phyloP scores from a whole-genome alignment of 73 alveolate genomes.

The Paramecium octaurelia region DNA sequence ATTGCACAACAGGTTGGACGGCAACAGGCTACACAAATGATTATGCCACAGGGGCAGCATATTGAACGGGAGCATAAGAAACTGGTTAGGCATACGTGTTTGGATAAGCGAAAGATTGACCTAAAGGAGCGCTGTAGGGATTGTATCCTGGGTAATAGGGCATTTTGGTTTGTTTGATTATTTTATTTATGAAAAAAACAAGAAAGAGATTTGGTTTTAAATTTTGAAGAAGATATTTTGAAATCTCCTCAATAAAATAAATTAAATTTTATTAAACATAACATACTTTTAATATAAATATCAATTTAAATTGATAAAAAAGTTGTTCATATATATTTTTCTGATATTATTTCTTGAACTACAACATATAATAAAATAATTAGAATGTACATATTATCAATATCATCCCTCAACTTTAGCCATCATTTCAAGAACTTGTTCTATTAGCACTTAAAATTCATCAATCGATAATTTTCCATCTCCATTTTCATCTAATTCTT shows the following conservation, averaged over 20 bases:
- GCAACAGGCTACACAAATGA: not conserved
- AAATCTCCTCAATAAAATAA: not conserved
- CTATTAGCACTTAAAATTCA: conserved; percentile 72
- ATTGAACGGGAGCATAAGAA: not conserved
- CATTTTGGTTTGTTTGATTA: not conserved
- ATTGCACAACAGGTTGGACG: not conserved
- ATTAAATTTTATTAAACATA: not conserved
- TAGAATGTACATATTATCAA: not conserved
- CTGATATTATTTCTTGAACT: not conserved
- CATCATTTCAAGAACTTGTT: conserved; percentile 74
- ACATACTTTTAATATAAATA: not conserved
- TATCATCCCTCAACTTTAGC: conserved; percentile 61
- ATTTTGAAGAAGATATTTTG: not conserved
- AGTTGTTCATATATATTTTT: not conserved
- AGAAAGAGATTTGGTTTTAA: not conserved
- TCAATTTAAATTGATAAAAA: not conserved
- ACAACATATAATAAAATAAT: not conserved
- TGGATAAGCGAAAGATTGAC: not conserved
- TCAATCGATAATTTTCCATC: conserved; percentile 78
- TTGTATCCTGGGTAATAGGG: not conserved
- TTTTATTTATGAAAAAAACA: not conserved
- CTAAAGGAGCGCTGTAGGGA: not conserved
- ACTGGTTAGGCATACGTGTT: not conserved
- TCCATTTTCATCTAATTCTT: conserved; percentile 78
- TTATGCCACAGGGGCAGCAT: not conserved